Evolutionary conservation across 225 moss, liverwort and hornwort genomes (phyloP), one percentile per base, ranked within the genome.

Genomic region (Polytrichum formosum): DNA sequence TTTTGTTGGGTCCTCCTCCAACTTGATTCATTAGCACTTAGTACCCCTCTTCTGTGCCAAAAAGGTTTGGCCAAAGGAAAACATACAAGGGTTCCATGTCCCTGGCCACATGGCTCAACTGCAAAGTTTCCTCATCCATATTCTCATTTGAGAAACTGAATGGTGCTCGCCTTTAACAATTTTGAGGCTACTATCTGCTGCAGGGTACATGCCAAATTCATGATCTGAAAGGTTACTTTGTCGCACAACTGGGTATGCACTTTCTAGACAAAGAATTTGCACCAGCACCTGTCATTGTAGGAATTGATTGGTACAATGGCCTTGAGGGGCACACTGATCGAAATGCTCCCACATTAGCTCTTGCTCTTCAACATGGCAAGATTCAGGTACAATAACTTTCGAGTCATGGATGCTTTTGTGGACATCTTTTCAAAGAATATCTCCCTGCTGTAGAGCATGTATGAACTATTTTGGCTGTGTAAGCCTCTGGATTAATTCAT

Each of bases 251-350:
- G 59, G 59, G 74, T 54, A 78, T 98, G 59, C 83, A 80, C 54
- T 92, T 90, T 69, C 56, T 62, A 27, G 88, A 77, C 53, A 81
- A 65, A 55, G 90, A 83, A 65, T 68, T 70, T 53, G 75, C 76
- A 68, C 79, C 74, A 1, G 23, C 73, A 5, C 64, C 77, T 68
- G 63, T 80, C 56, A 84, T 94, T 74, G 85, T 90, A 56, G 94
- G 88, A 28, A 87, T 98, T 33, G 92, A 98, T 73, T 98, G 97
- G 97, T 98, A 94, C 70, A 90, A 98, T 61, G 97, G 97, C 19
- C 85, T 88, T 6, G 97, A 94, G 71, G 94, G 94, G 28, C 79
- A 92, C 31, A 82, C 73, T 66, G 81, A 92, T 63, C 76, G 82
- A 7, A 85, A 75, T 77, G 92, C 94, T 55, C 94, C 94, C 53